A percentile compares a stretch with the other conserved stretches of the same genome.
These are phyloP conservation scores for Pleurotus pulmonarius DNA, from an alignment of 768 basidiomycete species.

Conservation along the genomic window DNA sequence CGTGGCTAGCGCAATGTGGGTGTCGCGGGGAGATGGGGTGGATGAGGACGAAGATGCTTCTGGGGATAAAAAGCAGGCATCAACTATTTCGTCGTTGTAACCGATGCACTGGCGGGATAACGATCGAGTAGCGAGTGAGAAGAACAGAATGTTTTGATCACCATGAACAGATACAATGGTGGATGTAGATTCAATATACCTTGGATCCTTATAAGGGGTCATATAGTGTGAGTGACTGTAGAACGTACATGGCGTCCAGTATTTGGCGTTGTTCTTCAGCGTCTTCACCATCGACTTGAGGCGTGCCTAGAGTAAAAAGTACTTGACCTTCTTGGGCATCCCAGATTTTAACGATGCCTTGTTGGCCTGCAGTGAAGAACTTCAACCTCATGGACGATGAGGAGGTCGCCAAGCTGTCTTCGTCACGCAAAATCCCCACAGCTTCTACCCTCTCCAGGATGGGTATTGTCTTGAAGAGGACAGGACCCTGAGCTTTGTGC, in stretches of 20 bases:
- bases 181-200: constrained; percentile 64
- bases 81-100: constrained; percentile 98
- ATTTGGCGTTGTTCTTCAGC: constrained; percentile 86
- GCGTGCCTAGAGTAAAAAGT: constrained; percentile 54
- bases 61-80: constrained; percentile 70
- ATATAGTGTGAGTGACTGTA: background rate
- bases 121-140: constrained; percentile 66
- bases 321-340: constrained; percentile 65
- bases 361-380: constrained; percentile 91
- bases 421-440: constrained; percentile 62
- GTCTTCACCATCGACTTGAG: constrained; percentile 38
- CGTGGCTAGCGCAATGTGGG: constrained; percentile 90
- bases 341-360: constrained; percentile 84
- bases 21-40: constrained; percentile 38
- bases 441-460: constrained; percentile 85
- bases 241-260: constrained; percentile 71
- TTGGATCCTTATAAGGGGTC: constrained; percentile 23
- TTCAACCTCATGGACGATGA: constrained; percentile 39
- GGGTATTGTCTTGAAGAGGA: constrained; percentile 75
- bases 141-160: constrained; percentile 95
- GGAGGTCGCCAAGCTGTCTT: constrained; percentile 41
- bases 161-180: constrained; percentile 83
- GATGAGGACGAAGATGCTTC: constrained; percentile 16
- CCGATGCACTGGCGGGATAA: constrained; percentile 85
- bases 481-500: constrained; percentile 45